phyloP scores from a whole-genome alignment of 768 basidiomycete species.

The Coprinopsis strossmayeri region DNA sequence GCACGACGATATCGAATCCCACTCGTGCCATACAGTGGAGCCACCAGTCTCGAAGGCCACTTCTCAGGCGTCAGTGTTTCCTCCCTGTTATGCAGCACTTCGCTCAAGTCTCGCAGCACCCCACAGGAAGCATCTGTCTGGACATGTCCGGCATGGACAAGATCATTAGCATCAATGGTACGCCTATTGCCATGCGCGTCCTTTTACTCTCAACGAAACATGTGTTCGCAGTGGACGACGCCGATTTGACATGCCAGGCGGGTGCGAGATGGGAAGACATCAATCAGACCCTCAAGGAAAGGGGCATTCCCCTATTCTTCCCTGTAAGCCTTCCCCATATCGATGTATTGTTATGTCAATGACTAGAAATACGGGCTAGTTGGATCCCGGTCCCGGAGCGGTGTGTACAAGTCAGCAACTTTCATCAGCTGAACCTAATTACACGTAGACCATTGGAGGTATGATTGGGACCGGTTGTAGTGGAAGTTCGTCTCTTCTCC shows the following conservation, averaged over 20 bases:
- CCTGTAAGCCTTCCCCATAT: constrained; percentile 38
- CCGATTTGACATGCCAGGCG: constrained; percentile 71
- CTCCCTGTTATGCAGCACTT: not conserved
- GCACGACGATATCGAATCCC: constrained; percentile 71
- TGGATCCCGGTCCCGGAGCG: constrained; percentile 68
- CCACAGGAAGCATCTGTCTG: constrained; percentile 68
- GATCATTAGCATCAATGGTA: constrained; percentile 72
- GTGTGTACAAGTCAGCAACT: constrained; percentile 29
- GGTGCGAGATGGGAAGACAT: constrained; percentile 78
- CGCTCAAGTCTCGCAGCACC: constrained; percentile 27
- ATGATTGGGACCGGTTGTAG: constrained; percentile 87
- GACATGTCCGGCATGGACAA: constrained; percentile 82
- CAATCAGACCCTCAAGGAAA: constrained; percentile 58
- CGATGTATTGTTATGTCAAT: not conserved
- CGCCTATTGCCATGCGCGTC: constrained; percentile 5
- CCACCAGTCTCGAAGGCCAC: constrained; percentile 85
- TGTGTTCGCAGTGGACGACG: constrained; percentile 48
- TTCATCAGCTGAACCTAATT: not conserved
- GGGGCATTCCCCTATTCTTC: constrained; percentile 78
- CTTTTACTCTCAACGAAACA: not conserved
- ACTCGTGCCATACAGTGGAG: constrained; percentile 76
- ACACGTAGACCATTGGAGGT: constrained; percentile 67
- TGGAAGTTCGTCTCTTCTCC: constrained; percentile 50
- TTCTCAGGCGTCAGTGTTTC: constrained; percentile 56
- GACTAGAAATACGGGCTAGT: constrained; percentile 25